Percentiles rank a stretch among this genome's conserved stretches.
Evolutionary conservation across 1,284 basidiomycete genomes (phyloP).

Genomic region (Sporisorium reilianum): DNA sequence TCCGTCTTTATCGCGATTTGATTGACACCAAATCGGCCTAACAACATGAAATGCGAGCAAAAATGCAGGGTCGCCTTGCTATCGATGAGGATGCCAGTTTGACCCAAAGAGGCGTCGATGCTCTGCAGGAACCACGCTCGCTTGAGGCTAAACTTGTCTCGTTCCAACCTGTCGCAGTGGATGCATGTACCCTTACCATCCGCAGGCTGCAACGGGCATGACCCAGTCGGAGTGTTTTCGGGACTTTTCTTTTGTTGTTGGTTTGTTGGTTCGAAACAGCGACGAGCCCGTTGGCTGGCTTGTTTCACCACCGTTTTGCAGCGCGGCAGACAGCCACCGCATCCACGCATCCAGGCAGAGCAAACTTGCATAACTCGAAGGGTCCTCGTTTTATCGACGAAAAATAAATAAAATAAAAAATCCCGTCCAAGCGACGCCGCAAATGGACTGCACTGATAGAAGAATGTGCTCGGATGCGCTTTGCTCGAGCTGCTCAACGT

Average conservation of each 20-base stretch:
- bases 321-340: too few relatives aligned
- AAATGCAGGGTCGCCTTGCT: neutral
- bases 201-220: neutral
- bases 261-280: neutral
- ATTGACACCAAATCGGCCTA: neutral
- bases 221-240: conserved; percentile 1
- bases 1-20: neutral
- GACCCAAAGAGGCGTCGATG: neutral
- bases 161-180: neutral
- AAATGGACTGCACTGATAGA: conserved; percentile 1
- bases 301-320: too few relatives aligned
- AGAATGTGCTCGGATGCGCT: neutral
- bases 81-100: conserved; percentile 4
- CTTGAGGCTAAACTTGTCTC: neutral
- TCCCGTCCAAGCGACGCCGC: conserved; percentile 1
- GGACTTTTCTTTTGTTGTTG: neutral
- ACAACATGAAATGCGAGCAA: neutral
- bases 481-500: neutral
- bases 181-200: conserved; percentile 1
- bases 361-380: conserved; percentile 30
- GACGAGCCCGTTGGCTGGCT: neutral
- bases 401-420: neutral
- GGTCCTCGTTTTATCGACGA: conserved; percentile 17
- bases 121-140: neutral
- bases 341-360: too few relatives aligned